Percentiles rank a stretch among this genome's conserved stretches.
phyloP scores from a whole-genome alignment of 2,329 filamentous ascomycete genomes.

The Periglandula ipomoeae region DNA sequence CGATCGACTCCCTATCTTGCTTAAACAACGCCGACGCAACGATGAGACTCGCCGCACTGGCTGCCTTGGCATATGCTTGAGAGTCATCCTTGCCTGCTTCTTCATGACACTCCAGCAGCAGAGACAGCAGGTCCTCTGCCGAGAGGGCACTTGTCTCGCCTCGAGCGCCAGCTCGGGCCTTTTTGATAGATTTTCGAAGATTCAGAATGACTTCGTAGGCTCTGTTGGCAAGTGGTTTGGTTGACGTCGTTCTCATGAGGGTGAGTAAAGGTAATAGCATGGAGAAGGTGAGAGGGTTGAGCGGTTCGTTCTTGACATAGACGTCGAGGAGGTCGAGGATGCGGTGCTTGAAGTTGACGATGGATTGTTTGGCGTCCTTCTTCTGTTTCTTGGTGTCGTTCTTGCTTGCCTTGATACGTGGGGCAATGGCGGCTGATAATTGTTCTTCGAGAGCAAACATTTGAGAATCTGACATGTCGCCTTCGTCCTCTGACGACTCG shows the following conservation, averaged over 20 bases:
- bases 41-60: constrained; percentile 63
- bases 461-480: constrained; percentile 90
- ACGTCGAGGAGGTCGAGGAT: constrained; percentile 81
- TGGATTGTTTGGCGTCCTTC: constrained; percentile 78
- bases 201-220: constrained; percentile 62
- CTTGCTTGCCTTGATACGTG: constrained; percentile 50
- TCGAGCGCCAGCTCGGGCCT: constrained; percentile 31
- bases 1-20: constrained; percentile 41
- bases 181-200: constrained; percentile 60
- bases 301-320: constrained; percentile 71
- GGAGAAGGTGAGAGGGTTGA: constrained; percentile 56
- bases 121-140: constrained; percentile 38
- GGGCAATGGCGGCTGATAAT: constrained; percentile 76
- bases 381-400: constrained; percentile 71
- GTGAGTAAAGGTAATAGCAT: constrained; percentile 68
- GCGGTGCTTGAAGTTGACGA: constrained; percentile 91
- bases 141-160: constrained; percentile 6
- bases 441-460: constrained; percentile 86
- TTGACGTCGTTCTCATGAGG: constrained; percentile 66
- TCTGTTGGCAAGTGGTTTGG: constrained; percentile 66
- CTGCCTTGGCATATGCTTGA: constrained; percentile 63
- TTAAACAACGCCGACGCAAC: constrained; percentile 53
- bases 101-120: constrained; percentile 59
- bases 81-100: constrained; percentile 56
- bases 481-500: constrained; percentile 51